Conservation (phyloP, 2,329 filamentous ascomycete species). For the Byssothecium circinans region DNA sequence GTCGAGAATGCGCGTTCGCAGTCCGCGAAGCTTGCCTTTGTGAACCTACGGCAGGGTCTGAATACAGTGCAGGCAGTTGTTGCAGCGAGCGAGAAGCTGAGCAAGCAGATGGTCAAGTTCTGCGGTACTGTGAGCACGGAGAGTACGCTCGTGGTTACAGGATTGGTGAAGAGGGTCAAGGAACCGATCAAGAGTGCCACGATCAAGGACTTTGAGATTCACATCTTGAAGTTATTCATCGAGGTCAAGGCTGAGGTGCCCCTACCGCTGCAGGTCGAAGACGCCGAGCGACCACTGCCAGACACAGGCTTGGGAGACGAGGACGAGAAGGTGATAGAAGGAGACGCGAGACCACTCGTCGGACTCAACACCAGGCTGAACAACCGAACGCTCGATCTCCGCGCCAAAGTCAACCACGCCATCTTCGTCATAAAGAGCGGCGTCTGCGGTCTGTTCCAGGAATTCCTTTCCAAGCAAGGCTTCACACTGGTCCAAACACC, state of each 20-base stretch:
- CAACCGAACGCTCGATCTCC: conserved; percentile 90
- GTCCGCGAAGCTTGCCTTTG: conserved; percentile 86
- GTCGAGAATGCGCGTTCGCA: conserved; percentile 87
- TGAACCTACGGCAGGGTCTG: conserved; percentile 76
- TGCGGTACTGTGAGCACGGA: conserved; percentile 73
- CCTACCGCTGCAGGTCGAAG: conserved; percentile 62
- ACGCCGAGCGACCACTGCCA: conserved; percentile 55
- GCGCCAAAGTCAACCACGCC: conserved; percentile 86
- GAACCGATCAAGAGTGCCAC: conserved; percentile 88
- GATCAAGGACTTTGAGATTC: conserved; percentile 79
- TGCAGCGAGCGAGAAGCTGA: conserved; percentile 62
- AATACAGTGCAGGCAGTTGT: conserved; percentile 83
- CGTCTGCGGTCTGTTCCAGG: conserved; percentile 70
- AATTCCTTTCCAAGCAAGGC: conserved; percentile 73
- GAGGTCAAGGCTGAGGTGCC: conserved; percentile 65
- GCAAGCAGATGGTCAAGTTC: conserved; percentile 95
- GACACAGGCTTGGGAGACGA: conserved; percentile 51
- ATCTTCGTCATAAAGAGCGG: conserved; percentile 72
- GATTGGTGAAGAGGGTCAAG: conserved; percentile 75
- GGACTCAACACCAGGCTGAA: conserved; percentile 82
- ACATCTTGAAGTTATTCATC: conserved; percentile 82
- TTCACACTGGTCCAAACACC: conserved; percentile 89
- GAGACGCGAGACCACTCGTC: conserved; percentile 67
- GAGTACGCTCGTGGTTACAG: conserved; percentile 81
- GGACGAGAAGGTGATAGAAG: conserved; percentile 55